Percentiles rank a stretch among this genome's conserved stretches.
Conservation (phyloP, 257 asterid species). For the Lycium ferocissimum region DNA sequence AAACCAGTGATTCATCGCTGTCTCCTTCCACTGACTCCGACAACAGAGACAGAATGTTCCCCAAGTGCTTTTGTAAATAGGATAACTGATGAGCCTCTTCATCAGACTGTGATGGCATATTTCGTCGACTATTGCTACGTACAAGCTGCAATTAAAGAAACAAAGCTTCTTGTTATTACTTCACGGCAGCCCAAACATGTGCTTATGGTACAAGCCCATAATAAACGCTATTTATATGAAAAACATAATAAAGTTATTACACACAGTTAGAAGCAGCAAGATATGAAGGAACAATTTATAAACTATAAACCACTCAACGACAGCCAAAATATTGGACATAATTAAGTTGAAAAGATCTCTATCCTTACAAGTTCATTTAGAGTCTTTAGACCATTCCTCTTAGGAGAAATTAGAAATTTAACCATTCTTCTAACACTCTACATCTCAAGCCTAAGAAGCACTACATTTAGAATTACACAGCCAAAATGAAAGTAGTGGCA, state of each 20-base stretch:
- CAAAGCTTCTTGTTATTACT: slow-evolving; percentile 14
- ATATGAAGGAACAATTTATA: background rate
- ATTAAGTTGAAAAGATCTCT: background rate
- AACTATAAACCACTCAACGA: background rate
- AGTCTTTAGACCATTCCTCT: background rate
- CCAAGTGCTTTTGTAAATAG: slow-evolving; percentile 85
- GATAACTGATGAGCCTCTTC: slow-evolving; percentile 97
- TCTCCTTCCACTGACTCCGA: slow-evolving; percentile 76
- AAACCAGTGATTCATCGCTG: slow-evolving; percentile 75
- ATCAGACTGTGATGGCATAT: slow-evolving; percentile 90
- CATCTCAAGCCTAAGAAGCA: background rate
- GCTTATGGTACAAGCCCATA: background rate
- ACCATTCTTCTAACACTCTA: background rate
- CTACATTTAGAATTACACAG: background rate
- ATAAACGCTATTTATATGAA: background rate
- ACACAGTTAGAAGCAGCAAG: background rate
- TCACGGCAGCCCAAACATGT: slow-evolving; percentile 18
- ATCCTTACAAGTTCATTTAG: background rate
- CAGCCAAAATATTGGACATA: background rate
- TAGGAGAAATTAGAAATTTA: background rate
- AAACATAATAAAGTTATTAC: background rate
- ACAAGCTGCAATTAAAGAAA: slow-evolving; percentile 64
- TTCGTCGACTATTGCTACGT: slow-evolving; percentile 86
- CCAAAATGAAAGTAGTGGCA: background rate
- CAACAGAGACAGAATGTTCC: slow-evolving; percentile 82